Evolutionary conservation across 2,329 filamentous ascomycete species (phyloP).

Genomic region (Diaporthe ampelina): DNA sequence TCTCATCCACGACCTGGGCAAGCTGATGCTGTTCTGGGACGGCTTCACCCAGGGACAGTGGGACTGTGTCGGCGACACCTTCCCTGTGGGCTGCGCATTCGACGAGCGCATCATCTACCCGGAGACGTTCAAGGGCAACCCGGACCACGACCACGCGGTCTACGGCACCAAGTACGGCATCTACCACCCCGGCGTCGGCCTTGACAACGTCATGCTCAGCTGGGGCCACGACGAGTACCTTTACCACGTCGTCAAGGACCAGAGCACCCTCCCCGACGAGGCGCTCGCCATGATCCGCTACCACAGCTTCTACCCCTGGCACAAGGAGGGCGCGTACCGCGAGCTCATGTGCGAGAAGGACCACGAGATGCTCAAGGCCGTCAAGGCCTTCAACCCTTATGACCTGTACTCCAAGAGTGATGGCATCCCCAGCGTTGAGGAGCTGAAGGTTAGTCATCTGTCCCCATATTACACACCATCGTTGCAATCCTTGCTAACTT

Average conservation of each 20-base stretch:
- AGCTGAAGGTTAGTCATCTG: constrained; percentile 73
- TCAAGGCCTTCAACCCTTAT: constrained; percentile 90
- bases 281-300: constrained; percentile 93
- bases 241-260: constrained; percentile 88
- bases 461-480: neutral
- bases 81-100: constrained; percentile 83
- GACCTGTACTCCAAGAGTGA: constrained; percentile 95
- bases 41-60: constrained; percentile 81
- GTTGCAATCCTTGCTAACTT: neutral
- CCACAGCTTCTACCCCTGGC: constrained; percentile 95
- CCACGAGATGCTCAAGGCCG: constrained; percentile 82
- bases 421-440: constrained; percentile 79
- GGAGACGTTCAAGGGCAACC: constrained; percentile 82
- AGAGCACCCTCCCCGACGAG: constrained; percentile 83
- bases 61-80: constrained; percentile 92
- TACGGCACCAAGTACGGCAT: constrained; percentile 85
- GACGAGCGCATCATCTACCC: constrained; percentile 85
- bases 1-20: constrained; percentile 84
- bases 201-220: constrained; percentile 89
- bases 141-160: constrained; percentile 77
- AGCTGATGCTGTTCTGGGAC: constrained; percentile 84
- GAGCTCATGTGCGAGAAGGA: constrained; percentile 90
- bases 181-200: constrained; percentile 82
- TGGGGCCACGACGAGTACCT: constrained; percentile 94
- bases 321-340: constrained; percentile 82